Evolutionary conservation across 108 stramenopile genomes (phyloP).

Genomic region (Skeletonema menzelii): DNA sequence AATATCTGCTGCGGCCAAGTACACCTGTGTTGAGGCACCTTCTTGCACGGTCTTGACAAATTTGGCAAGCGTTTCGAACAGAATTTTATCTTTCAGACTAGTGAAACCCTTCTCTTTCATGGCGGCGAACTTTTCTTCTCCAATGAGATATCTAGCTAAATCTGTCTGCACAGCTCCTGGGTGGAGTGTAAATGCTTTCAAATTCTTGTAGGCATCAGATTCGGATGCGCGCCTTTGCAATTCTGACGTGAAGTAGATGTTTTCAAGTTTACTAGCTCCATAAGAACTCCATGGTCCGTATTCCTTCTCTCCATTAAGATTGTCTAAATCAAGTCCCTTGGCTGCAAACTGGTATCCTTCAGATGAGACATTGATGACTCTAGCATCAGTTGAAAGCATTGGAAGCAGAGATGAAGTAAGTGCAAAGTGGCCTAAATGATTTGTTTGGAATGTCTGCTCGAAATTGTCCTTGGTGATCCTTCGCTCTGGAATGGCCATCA

Average conservation of each 20-base stretch:
- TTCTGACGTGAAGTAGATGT: conserved; percentile 68
- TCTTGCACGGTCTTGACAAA: conserved; percentile 52
- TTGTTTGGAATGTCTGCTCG: conserved; percentile 70
- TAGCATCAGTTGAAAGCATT: conserved; percentile 31
- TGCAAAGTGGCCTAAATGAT: conserved; percentile 77
- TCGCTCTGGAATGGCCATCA: conserved; percentile 59
- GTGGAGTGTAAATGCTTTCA: conserved; percentile 44
- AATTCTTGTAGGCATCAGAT: conserved; percentile 21
- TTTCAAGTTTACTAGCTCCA: conserved; percentile 61
- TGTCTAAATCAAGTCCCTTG: conserved; percentile 45
- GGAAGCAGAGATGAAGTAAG: conserved; percentile 56
- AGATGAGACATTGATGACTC: conserved; percentile 68
- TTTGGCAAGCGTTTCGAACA: conserved; percentile 34
- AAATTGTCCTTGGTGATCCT: conserved; percentile 63
- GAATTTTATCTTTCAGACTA: conserved; percentile 25
- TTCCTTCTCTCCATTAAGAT: conserved; percentile 49
- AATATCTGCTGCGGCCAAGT: conserved; percentile 36
- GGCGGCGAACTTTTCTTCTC: conserved; percentile 42
- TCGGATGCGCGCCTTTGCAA: conserved; percentile 46
- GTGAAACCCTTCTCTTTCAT: conserved; percentile 46
- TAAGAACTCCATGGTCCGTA: conserved; percentile 61
- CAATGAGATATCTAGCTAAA: conserved; percentile 44
- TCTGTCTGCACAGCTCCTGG: conserved; percentile 71
- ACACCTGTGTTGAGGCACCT: conserved; percentile 61
- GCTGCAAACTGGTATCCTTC: conserved; percentile 44